Conservation (phyloP, 2,329 filamentous ascomycete species). For the Exophiala aquamarina region DNA sequence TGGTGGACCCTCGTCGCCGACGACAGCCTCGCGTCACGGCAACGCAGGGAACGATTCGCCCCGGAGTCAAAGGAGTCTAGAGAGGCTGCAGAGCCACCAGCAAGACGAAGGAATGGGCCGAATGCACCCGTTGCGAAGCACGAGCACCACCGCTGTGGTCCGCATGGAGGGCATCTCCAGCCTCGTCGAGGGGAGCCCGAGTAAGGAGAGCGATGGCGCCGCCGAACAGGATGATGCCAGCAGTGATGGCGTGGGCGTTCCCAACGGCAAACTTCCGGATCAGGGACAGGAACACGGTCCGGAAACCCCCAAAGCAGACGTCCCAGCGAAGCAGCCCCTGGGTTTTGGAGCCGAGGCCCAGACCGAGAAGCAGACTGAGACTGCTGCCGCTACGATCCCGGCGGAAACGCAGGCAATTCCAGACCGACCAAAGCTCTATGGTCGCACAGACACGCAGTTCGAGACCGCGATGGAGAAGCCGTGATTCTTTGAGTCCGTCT, state of each 20-base stretch:
- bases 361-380: background rate
- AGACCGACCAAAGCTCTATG: slow-evolving; percentile 19
- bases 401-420: background rate
- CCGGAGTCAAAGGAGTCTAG: slow-evolving; percentile 24
- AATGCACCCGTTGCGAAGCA: slow-evolving; percentile 19
- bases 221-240: background rate
- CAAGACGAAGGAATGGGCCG: slow-evolving; percentile 22
- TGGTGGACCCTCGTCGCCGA: background rate
- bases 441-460: slow-evolving; percentile 15
- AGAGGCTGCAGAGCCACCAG: slow-evolving; percentile 24
- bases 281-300: background rate
- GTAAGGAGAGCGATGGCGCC: background rate
- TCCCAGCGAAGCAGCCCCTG: background rate
- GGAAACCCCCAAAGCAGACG: background rate
- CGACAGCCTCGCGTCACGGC: background rate
- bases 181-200: slow-evolving; percentile 17
- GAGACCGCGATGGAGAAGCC: slow-evolving; percentile 19
- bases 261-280: background rate
- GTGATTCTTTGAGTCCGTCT: no score
- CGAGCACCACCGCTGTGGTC: slow-evolving; percentile 25
- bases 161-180: slow-evolving; percentile 24
- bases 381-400: background rate
- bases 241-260: no score
- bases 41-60: slow-evolving; percentile 23
- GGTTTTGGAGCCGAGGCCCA: background rate